Conservation (phyloP, 2,329 filamentous ascomycete species). For the Colletotrichum melonis region DNA sequence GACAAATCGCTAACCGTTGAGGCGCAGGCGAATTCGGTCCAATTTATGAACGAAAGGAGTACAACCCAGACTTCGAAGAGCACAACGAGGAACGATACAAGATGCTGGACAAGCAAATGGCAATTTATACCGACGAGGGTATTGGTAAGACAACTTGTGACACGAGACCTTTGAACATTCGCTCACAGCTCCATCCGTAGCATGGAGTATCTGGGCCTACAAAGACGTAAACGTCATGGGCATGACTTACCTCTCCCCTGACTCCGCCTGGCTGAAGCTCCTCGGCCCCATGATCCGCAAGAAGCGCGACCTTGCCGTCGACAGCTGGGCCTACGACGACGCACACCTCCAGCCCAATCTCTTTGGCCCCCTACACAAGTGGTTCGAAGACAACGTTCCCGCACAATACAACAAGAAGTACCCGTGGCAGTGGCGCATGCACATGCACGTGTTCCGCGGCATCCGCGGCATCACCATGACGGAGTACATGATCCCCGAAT, state of each 20-base stretch:
- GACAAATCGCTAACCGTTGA: background rate
- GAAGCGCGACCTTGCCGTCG: constrained; percentile 61
- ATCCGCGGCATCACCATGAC: constrained; percentile 47
- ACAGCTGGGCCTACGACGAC: constrained; percentile 60
- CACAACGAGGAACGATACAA: constrained; percentile 57
- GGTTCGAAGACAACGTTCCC: constrained; percentile 40
- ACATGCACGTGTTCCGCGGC: constrained; percentile 40
- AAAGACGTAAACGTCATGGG: constrained; percentile 65
- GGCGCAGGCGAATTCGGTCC: constrained; percentile 46
- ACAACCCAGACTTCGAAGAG: constrained; percentile 46
- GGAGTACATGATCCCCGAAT: constrained; percentile 57
- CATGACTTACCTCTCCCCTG: constrained; percentile 58
- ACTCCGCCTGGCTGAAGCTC: constrained; percentile 58
- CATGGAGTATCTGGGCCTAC: constrained; percentile 60
- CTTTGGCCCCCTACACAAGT: constrained; percentile 38
- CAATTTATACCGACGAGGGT: constrained; percentile 53
- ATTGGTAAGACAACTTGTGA: constrained; percentile 13
- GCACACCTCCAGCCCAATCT: constrained; percentile 45
- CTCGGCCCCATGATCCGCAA: constrained; percentile 63
- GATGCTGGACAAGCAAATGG: constrained; percentile 58
- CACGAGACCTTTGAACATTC: background rate
- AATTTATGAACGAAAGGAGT: constrained; percentile 47
- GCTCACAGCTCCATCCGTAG: constrained; percentile 26
- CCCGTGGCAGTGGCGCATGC: constrained; percentile 41
- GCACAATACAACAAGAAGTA: constrained; percentile 40